These are phyloP conservation scores for Exophiala sp. DNA, from an alignment of 2,329 filamentous ascomycete genomes.

Conservation along the genomic window DNA sequence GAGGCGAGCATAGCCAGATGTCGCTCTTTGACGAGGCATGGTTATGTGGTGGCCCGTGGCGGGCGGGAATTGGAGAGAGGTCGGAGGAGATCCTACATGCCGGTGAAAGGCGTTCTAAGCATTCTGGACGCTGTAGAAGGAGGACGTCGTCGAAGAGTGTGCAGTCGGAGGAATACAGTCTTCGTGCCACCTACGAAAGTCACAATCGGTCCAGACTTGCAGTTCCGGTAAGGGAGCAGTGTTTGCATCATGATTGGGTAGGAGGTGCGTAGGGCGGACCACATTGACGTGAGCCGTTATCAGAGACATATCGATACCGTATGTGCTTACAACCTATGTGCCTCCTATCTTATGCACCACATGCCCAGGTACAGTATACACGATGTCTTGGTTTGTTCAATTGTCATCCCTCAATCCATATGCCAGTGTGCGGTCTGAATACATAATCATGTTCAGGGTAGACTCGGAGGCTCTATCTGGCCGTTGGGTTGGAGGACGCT, in stretches of 20 bases:
- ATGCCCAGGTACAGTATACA: no score
- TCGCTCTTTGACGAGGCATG: slow-evolving; percentile 65
- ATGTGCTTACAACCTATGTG: no score
- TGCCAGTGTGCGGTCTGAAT: no score
- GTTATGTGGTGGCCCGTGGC: not conserved
- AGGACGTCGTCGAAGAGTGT: not conserved
- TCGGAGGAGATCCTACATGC: not conserved
- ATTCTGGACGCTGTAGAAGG: not conserved
- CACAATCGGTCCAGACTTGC: not conserved
- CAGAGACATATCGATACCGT: not conserved
- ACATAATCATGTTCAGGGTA: no score
- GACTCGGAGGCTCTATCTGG: no score
- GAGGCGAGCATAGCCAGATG: slow-evolving; percentile 78
- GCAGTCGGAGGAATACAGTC: not conserved
- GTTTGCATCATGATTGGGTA: not conserved
- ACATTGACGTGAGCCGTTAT: not conserved
- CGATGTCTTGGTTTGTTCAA: no score
- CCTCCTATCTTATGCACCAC: no score
- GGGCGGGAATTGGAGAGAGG: not conserved
- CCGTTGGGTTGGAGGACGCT: no score
- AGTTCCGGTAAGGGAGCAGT: not conserved
- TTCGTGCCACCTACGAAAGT: not conserved
- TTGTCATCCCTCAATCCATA: no score
- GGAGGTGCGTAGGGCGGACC: not conserved
- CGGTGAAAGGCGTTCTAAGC: not conserved